Base-by-base conservation (phyloP, 139 green algal species). In the Chlamydomonas asymmetrica region DNA sequence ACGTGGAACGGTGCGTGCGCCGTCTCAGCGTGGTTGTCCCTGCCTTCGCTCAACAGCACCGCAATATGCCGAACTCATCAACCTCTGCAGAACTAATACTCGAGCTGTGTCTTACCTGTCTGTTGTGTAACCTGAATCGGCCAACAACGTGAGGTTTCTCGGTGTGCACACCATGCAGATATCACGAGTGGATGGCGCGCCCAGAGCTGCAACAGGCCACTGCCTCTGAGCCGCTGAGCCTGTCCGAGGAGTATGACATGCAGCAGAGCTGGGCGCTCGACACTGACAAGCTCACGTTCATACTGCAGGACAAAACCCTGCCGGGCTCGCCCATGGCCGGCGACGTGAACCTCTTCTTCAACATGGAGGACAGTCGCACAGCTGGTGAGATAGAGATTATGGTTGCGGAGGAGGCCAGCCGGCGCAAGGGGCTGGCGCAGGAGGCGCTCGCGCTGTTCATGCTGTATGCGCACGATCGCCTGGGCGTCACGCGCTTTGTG, bases 211-310 rank as follows among this genome's bases (percentile, higher is more conserved):
- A 90, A 61, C 79, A 95, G 76, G 73, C 79, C 1, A 97, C 92
- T 16, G 92, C 92, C 5, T 93, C 84, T 34, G 92, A 97, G 79
- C 91, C 84, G 0, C 79, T 97, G 3, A 80, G 35, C 40, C 10
- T 91, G 54, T 82, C 92, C 43, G 89, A 95, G 63, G 92, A 97
- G 74, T 93, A 94, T 62, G 79, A 77, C 0, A 97, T 97, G 92
- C 91, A 96, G 80, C 40, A 76, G 3, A 79, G 65, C 20, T 97
- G 92, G 92, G 39, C 37, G 34, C 82, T 91, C 1, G 92, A 97
- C 54, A 64, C 78, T 4, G 75, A 93, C 59, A 97, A 96, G 72
- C 89, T 83, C 71, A 97, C 91, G 0, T 97, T 94, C 67, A 97
- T 97, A 31, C 27, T 96, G 27, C 67, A 94, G 22, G 90, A 97